Evolutionary conservation across 345 rosid genomes (phyloP).

Genomic region (Syzygium oleosum): DNA sequence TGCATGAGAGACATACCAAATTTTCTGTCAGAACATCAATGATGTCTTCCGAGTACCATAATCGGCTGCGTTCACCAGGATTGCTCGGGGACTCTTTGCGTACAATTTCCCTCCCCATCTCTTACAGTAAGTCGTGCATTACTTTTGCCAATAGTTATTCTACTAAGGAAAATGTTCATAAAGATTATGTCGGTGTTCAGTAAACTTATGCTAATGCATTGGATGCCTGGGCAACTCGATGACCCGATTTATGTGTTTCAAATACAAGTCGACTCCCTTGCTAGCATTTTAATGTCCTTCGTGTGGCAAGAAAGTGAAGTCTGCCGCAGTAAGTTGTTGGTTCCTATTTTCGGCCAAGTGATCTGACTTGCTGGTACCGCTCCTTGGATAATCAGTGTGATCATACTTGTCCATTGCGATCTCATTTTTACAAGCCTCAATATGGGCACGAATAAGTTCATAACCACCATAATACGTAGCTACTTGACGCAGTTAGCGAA

Average conservation of each 20-base stretch:
- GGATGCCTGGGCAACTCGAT: not conserved
- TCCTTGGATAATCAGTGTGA: not conserved
- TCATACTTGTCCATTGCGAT: not conserved
- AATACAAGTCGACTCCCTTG: not conserved
- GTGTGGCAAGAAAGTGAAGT: not conserved
- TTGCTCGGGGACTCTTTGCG: conserved; percentile 16
- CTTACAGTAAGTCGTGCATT: conserved; percentile 28
- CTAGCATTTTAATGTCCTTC: not conserved
- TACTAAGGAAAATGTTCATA: not conserved
- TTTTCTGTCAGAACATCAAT: conserved; percentile 9
- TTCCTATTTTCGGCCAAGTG: not conserved
- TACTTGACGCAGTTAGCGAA: not conserved
- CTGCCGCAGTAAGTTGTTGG: not conserved
- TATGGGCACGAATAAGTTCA: not conserved
- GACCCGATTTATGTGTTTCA: not conserved
- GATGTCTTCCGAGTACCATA: conserved; percentile 15
- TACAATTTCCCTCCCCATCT: conserved; percentile 28
- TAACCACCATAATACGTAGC: not conserved
- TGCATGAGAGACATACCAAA: conserved; percentile 1
- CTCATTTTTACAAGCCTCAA: not conserved
- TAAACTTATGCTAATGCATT: not conserved
- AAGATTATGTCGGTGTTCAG: not conserved
- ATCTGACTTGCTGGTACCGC: not conserved
- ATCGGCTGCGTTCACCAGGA: conserved; percentile 20
- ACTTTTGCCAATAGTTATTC: not conserved